phyloP scores from a whole-genome alignment of 2,329 filamentous ascomycete genomes.

The Penicillium polonicum region DNA sequence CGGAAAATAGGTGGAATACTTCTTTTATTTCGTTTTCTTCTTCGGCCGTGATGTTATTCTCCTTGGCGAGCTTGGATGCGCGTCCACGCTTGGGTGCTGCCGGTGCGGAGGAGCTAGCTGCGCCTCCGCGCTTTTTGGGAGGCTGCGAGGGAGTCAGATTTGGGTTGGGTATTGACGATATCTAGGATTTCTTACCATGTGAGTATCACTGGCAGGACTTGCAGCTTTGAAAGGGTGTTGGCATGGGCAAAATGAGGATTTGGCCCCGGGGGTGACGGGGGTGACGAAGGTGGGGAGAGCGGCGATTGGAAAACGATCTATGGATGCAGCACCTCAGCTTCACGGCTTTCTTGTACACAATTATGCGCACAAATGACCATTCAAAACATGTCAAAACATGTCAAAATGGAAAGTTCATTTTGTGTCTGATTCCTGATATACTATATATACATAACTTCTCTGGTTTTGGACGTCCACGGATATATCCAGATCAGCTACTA shows the following conservation, averaged over 20 bases:
- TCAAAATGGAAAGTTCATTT: neutral
- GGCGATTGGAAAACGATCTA: constrained; percentile 2
- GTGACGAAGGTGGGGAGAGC: constrained; percentile 5
- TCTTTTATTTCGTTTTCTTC: constrained; percentile 90
- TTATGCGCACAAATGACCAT: neutral
- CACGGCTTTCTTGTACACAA: neutral
- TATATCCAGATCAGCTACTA: neutral
- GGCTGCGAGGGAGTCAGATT: constrained; percentile 24
- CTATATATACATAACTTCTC: neutral
- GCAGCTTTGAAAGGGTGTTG: neutral
- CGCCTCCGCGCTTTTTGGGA: constrained; percentile 38
- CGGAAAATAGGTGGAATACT: constrained; percentile 77
- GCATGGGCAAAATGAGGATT: neutral
- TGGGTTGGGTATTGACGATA: neutral
- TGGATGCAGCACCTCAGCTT: neutral
- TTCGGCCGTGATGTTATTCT: constrained; percentile 78
- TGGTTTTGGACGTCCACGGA: neutral
- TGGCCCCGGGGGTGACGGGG: neutral
- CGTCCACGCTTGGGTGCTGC: constrained; percentile 49
- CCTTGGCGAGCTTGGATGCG: constrained; percentile 85
- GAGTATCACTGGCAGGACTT: neutral
- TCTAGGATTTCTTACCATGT: constrained; percentile 1
- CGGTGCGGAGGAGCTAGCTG: constrained; percentile 28
- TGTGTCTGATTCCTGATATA: neutral
- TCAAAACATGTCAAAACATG: neutral